Conservation (phyloP, 768 basidiomycete species). For the Kwoniella bestiolae region DNA sequence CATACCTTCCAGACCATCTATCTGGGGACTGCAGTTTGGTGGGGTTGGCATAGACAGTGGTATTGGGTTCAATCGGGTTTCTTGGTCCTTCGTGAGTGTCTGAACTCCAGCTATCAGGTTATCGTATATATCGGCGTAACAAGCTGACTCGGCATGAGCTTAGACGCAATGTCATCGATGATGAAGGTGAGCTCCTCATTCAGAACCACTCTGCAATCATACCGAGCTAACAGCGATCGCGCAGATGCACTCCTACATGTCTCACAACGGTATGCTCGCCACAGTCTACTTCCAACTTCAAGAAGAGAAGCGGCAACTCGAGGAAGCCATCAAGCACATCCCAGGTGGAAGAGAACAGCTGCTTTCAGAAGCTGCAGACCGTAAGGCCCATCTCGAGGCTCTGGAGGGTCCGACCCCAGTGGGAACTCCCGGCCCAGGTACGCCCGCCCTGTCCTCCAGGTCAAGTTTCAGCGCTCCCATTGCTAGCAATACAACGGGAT, state of each 20-base stretch:
- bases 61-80: slow-evolving; percentile 84
- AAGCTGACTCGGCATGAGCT: slow-evolving; percentile 7
- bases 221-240: slow-evolving; percentile 12
- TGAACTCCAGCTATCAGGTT: not conserved
- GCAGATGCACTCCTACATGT: slow-evolving; percentile 92
- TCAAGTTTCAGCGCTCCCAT: slow-evolving; percentile 12
- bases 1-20: slow-evolving; percentile 76
- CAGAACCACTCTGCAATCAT: not conserved
- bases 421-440: slow-evolving; percentile 32
- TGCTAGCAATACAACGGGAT: slow-evolving; percentile 18
- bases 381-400: slow-evolving; percentile 35
- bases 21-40: slow-evolving; percentile 74
- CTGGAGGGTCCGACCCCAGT: slow-evolving; percentile 34
- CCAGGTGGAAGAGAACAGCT: slow-evolving; percentile 47
- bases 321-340: slow-evolving; percentile 24
- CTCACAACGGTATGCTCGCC: slow-evolving; percentile 82
- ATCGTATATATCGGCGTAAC: not conserved
- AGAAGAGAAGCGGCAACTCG: slow-evolving; percentile 61
- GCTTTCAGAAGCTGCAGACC: slow-evolving; percentile 32
- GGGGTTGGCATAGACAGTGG: slow-evolving; percentile 94
- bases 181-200: slow-evolving; percentile 55
- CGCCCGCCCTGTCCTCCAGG: slow-evolving; percentile 7
- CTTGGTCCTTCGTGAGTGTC: slow-evolving; percentile 55
- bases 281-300: slow-evolving; percentile 44
- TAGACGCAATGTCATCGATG: slow-evolving; percentile 72